Evolutionary conservation across 1,284 basidiomycete genomes (phyloP).

Genomic region (Fomitopsis palustris): DNA sequence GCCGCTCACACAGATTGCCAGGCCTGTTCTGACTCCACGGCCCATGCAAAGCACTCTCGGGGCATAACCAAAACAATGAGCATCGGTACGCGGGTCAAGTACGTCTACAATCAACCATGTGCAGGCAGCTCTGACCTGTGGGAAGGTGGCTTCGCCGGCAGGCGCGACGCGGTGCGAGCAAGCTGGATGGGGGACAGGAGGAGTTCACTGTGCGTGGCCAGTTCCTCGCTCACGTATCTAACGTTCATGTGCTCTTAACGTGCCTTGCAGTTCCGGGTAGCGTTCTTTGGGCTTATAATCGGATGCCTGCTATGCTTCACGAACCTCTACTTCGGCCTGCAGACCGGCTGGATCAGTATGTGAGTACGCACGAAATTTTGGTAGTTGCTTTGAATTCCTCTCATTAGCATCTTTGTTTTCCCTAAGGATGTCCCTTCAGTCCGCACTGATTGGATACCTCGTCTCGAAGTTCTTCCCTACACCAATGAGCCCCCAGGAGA

Average conservation of each 20-base stretch:
- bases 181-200: constrained; percentile 9
- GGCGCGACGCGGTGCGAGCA: constrained; percentile 4
- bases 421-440: constrained; percentile 92
- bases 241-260: too few relatives aligned
- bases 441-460: constrained; percentile 87
- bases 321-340: constrained; percentile 74
- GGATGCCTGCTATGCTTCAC: constrained; percentile 76
- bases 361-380: constrained; percentile 26
- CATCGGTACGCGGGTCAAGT: constrained; percentile 1
- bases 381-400: neutral
- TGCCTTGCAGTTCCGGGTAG: constrained; percentile 38
- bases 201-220: constrained; percentile 7
- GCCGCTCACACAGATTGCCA: neutral
- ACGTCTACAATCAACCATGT: neutral
- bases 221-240: neutral
- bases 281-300: constrained; percentile 58
- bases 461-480: constrained; percentile 72
- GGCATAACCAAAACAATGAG: neutral
- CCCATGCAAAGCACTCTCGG: neutral
- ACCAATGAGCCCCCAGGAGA: constrained; percentile 84
- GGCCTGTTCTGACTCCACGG: neutral
- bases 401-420: neutral
- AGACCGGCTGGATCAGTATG: constrained; percentile 79
- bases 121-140: neutral
- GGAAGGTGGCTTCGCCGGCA: constrained; percentile 22